Percentiles rank a stretch among this genome's conserved stretches.
Conservation (phyloP, 1,284 basidiomycete species). For the Boletellus dicymbophilus region DNA sequence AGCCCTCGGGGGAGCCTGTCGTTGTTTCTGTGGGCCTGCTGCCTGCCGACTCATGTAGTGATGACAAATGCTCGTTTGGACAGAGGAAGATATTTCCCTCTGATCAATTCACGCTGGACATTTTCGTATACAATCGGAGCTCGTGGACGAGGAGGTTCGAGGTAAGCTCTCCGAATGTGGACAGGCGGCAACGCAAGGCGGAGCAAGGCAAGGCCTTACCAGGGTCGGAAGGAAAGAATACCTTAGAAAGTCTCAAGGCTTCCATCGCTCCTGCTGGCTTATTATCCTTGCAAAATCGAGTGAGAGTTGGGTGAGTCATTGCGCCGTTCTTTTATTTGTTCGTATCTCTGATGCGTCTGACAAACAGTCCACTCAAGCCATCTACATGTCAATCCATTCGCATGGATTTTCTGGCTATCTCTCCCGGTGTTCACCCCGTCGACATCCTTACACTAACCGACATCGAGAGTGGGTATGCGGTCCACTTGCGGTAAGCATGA, state of each 20-base stretch:
- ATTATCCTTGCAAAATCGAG: conserved; percentile 77
- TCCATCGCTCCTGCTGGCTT: conserved; percentile 57
- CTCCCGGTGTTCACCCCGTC: conserved; percentile 78
- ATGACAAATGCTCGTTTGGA: conserved; percentile 20
- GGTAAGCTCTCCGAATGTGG: conserved; percentile 61
- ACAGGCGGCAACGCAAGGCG: conserved; percentile 45
- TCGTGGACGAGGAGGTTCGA: conserved; percentile 77
- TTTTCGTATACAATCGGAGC: conserved; percentile 89
- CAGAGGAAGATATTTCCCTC: conserved; percentile 63
- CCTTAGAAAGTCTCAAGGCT: conserved; percentile 34
- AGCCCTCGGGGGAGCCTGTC: conserved; percentile 51
- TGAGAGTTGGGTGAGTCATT: conserved; percentile 73
- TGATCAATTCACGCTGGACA: conserved; percentile 80
- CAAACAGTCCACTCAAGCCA: conserved; percentile 76
- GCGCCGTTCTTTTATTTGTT: neutral
- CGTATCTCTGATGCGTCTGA: conserved; percentile 8
- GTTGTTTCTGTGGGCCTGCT: conserved; percentile 77
- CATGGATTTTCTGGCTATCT: conserved; percentile 81
- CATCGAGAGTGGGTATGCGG: conserved; percentile 67
- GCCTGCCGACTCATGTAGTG: conserved; percentile 22
- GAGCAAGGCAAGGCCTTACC: conserved; percentile 27
- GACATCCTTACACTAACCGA: conserved; percentile 76
- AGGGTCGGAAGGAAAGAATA: conserved; percentile 9
- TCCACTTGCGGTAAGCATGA: conserved; percentile 66
- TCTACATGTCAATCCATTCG: conserved; percentile 85